A percentile compares a stretch with the other conserved stretches of the same genome.
Evolutionary conservation across 495 filamentous ascomycete genomes (phyloP).

Genomic region (Neurospora sublineolata): DNA sequence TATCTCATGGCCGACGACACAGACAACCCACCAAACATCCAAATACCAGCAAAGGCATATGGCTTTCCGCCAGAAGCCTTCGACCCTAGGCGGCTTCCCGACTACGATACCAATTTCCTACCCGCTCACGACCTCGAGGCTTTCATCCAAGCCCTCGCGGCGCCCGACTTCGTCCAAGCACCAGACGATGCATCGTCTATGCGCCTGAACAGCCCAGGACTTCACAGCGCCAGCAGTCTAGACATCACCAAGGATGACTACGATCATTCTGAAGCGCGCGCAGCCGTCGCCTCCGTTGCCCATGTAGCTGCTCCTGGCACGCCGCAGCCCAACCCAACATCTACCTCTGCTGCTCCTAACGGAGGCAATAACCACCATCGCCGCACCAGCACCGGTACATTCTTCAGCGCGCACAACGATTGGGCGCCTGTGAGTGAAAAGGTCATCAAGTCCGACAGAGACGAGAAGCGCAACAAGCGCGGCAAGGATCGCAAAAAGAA

Average conservation of each 20-base stretch:
- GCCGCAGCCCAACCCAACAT: not conserved
- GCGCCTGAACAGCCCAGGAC: conserved; percentile 15
- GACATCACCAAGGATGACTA: conserved; percentile 9
- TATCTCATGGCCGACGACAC: conserved; percentile 19
- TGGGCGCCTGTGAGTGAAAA: conserved; percentile 70
- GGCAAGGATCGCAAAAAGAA: conserved; percentile 16
- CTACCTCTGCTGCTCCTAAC: not conserved
- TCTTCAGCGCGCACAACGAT: conserved; percentile 70
- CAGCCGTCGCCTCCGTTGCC: conserved; percentile 9
- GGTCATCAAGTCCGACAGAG: conserved; percentile 32
- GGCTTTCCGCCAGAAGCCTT: conserved; percentile 38
- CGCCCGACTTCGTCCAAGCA: conserved; percentile 36
- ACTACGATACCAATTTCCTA: conserved; percentile 57
- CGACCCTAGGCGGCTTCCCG: conserved; percentile 42
- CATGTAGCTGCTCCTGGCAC: conserved; percentile 2
- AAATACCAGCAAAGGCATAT: conserved; percentile 22
- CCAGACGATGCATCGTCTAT: conserved; percentile 27
- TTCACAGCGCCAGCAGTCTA: conserved; percentile 11
- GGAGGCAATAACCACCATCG: not conserved
- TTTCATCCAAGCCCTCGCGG: conserved; percentile 45
- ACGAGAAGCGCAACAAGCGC: not conserved
- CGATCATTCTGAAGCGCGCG: conserved; percentile 8
- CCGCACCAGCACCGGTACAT: conserved; percentile 23
- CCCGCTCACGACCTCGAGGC: conserved; percentile 43
- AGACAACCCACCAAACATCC: conserved; percentile 9